Conservation (phyloP, 2,329 filamentous ascomycete genomes). For the Xylariales sp. region DNA sequence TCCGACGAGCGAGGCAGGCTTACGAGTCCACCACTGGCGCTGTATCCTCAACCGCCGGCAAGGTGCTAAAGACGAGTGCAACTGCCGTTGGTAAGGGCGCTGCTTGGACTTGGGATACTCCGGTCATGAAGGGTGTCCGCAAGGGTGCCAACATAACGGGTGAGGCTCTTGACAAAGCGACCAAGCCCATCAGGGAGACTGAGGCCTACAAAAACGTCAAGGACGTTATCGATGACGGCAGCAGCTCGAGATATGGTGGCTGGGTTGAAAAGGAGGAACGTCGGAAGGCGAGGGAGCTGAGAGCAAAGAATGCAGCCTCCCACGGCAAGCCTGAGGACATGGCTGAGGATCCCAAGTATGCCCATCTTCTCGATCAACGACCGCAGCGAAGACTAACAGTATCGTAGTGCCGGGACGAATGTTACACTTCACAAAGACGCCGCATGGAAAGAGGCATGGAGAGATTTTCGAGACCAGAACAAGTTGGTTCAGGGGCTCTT, state of each 20-base stretch:
- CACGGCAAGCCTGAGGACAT: constrained; percentile 54
- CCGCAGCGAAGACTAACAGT: constrained; percentile 26
- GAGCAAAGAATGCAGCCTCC: constrained; percentile 57
- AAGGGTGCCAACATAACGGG: constrained; percentile 83
- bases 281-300: constrained; percentile 68
- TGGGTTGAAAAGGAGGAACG: constrained; percentile 97
- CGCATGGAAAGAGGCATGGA: constrained; percentile 98
- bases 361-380: constrained; percentile 16
- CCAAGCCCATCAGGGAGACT: constrained; percentile 86
- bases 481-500: constrained; percentile 86
- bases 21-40: constrained; percentile 84
- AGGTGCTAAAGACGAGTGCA: constrained; percentile 80
- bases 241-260: constrained; percentile 90
- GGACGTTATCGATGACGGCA: constrained; percentile 93
- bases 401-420: constrained; percentile 79
- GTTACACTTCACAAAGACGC: constrained; percentile 95
- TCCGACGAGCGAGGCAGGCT: constrained; percentile 78
- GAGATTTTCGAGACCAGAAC: constrained; percentile 86
- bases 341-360: constrained; percentile 85
- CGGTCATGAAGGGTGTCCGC: constrained; percentile 85
- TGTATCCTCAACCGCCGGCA: constrained; percentile 71
- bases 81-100: constrained; percentile 85
- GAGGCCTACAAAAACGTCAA: constrained; percentile 94
- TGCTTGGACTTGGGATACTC: constrained; percentile 95
- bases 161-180: constrained; percentile 87